phyloP scores from a whole-genome alignment of 148 eudicot species.

The Bassia scoparia region DNA sequence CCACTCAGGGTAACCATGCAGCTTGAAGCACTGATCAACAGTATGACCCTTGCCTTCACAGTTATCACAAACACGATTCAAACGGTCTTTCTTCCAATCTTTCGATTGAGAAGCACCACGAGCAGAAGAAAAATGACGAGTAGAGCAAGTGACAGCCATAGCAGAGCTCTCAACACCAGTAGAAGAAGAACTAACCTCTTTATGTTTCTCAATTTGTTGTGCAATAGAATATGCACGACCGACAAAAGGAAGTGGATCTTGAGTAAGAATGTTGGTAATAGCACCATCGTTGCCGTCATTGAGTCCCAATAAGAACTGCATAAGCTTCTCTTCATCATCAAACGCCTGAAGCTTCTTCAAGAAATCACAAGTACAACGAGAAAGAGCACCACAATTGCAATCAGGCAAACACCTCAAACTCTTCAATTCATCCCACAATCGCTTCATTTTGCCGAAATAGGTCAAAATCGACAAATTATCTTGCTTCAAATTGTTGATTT shows the following conservation, averaged over 20 bases:
- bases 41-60: background rate
- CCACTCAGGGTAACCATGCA: background rate
- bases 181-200: background rate
- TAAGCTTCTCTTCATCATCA: background rate
- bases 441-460: constrained; percentile 3
- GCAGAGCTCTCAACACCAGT: background rate
- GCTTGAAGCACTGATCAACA: background rate
- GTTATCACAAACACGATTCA: background rate
- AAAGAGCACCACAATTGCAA: constrained; percentile 21
- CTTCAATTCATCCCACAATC: constrained; percentile 45
- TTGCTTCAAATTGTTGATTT: background rate
- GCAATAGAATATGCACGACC: background rate
- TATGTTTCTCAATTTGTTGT: background rate
- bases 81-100: background rate
- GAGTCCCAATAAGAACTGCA: background rate
- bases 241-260: background rate
- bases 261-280: background rate
- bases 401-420: constrained; percentile 24
- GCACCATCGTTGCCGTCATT: background rate
- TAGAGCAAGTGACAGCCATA: background rate
- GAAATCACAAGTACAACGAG: background rate
- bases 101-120: background rate
- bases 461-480: background rate
- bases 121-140: too few relatives aligned
- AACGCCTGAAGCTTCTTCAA: background rate